Evolutionary conservation across 768 basidiomycete genomes (phyloP), one percentile per base, ranked within the genome.

Genomic region (Clitopilus hobsonii): DNA sequence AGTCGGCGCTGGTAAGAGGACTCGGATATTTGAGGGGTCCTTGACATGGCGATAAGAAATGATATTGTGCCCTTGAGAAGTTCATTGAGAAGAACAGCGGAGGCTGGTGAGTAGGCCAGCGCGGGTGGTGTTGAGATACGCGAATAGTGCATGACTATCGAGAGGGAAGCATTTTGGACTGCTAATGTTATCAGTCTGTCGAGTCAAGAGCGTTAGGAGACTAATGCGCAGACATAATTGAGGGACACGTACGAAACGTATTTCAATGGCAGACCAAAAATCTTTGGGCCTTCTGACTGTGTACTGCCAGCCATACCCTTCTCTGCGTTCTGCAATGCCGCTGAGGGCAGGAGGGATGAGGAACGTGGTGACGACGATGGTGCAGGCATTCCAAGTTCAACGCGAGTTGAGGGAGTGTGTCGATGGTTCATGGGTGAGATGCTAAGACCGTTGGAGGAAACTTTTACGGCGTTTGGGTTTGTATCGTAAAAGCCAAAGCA

Each of bases 91-190:
- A 99, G 82, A 24, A 99, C 94, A 22, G 97, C 97, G 0, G 92
- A 81, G 1, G 96, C 94, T 1, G 97, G 93, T 0, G 92, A 97
- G 71, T 99, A 99, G 1, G 91, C 76, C 27, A 88, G 78, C 38
- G 86, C 75, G 1, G 88, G 74, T 6, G 92, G 83, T 0, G 83
- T 89, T 2, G 91, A 89, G 55, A 94, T 88, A 56, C 97, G 85
- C n/a, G 97, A 98, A 71, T 98, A 92, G 76, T 98, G 94, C 91
- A 99, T 96, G 60, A 98, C 91, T 65, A 99, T 94, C 52, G 94
- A 94, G 49, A 99, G 76, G 8, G 91, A 85, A 26, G 93, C 93
- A 72, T 98, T 98, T 75, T 99, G 96, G 2, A 96, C 87, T 4
- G 93, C 93, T 50, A 95, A 83, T 16, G 90, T 91, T 59, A 94